Conservation (phyloP, 176 grass and related monocot genomes). For the Ananas comosus region DNA sequence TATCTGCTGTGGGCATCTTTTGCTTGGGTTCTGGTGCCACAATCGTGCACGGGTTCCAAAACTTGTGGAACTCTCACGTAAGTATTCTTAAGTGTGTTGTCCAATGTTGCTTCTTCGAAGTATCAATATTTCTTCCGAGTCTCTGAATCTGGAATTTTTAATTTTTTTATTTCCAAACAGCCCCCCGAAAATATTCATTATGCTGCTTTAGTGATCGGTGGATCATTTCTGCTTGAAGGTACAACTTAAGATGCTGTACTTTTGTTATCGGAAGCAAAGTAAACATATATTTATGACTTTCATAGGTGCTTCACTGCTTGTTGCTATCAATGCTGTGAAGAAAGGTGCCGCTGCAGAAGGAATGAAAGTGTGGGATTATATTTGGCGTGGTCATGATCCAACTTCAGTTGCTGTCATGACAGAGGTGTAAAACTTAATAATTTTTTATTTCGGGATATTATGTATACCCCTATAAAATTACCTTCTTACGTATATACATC, state of each 20-base stretch:
- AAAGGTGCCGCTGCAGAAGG: slow-evolving; percentile 86
- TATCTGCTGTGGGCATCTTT: slow-evolving; percentile 99
- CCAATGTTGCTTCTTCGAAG: slow-evolving; percentile 18
- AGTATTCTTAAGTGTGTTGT: not conserved
- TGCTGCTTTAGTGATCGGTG: slow-evolving; percentile 91
- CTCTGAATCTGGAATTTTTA: slow-evolving; percentile 7
- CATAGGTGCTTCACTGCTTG: slow-evolving; percentile 82
- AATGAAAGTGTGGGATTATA: slow-evolving; percentile 84
- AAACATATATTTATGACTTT: slow-evolving; percentile 23
- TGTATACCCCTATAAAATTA: too few relatives aligned
- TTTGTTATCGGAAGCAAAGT: not conserved
- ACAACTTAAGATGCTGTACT: slow-evolving; percentile 12
- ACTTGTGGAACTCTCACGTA: slow-evolving; percentile 91
- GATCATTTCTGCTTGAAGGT: slow-evolving; percentile 98
- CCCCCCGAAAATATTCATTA: slow-evolving; percentile 81
- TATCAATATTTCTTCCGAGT: slow-evolving; percentile 5
- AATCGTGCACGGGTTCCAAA: slow-evolving; percentile 94
- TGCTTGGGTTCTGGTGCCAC: slow-evolving; percentile 91
- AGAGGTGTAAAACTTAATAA: slow-evolving; percentile 30
- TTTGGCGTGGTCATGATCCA: slow-evolving; percentile 96
- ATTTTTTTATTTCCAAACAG: slow-evolving; percentile 20
- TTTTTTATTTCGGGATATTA: too few relatives aligned
- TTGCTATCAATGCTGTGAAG: slow-evolving; percentile 94
- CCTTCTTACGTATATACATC: too few relatives aligned
- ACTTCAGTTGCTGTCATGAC: slow-evolving; percentile 99